These are phyloP conservation scores for Mortierella sp. DNA, from an alignment of 371 early-diverging fungal genomes.

Conservation along the genomic window DNA sequence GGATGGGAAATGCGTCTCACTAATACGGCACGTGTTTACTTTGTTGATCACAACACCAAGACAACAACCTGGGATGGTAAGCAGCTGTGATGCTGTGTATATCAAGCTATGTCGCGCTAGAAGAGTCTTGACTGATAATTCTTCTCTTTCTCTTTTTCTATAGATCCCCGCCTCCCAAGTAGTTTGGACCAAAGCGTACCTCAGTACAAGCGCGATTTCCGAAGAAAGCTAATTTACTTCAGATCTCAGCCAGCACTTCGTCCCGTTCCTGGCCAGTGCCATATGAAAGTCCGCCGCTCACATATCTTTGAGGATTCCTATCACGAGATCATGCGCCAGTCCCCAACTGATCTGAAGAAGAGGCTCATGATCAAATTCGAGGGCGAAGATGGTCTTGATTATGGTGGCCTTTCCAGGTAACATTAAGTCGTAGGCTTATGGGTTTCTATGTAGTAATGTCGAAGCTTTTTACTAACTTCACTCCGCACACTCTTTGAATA, in stretches of 20 bases:
- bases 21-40: constrained; percentile 91
- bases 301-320: constrained; percentile 96
- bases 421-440: not conserved
- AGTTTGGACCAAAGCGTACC: constrained; percentile 94
- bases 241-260: constrained; percentile 93
- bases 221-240: constrained; percentile 95
- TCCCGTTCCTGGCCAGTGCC: constrained; percentile 91
- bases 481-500: not conserved
- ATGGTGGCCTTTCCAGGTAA: constrained; percentile 93
- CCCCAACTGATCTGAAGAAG: constrained; percentile 90
- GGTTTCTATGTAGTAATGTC: not conserved
- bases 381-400: constrained; percentile 98
- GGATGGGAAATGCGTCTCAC: constrained; percentile 98
- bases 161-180: constrained; percentile 93
- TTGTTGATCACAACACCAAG: constrained; percentile 95
- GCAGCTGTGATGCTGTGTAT: not conserved
- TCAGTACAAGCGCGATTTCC: constrained; percentile 98
- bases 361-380: constrained; percentile 97
- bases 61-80: constrained; percentile 95
- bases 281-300: constrained; percentile 89
- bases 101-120: too few species aligned
- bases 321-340: constrained; percentile 91
- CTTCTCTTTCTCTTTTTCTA: constrained; percentile 30
- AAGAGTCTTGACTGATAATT: not conserved
- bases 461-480: too few species aligned